Conservation (phyloP, 2,329 filamentous ascomycete genomes). For the Colletotrichum sidae region DNA sequence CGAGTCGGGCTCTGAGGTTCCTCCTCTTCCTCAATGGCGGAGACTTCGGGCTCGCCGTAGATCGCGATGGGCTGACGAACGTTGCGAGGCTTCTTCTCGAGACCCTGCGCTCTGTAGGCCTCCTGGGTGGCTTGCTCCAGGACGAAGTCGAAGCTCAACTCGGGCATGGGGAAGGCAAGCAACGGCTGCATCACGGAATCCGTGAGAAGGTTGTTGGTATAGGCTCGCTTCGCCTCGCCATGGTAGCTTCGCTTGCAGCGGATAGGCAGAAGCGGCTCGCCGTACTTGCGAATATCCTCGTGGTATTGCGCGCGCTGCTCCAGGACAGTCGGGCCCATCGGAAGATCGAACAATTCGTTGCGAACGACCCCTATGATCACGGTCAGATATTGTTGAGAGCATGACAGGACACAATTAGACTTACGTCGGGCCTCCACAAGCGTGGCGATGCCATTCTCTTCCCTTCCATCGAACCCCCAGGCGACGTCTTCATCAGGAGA, state of each 20-base stretch:
- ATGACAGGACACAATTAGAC: background rate
- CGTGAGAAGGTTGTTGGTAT: constrained; percentile 28
- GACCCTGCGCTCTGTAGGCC: constrained; percentile 20
- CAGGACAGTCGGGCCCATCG: constrained; percentile 14
- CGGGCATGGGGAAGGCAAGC: constrained; percentile 27
- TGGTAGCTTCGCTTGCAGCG: constrained; percentile 24
- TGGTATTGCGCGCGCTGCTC: constrained; percentile 22
- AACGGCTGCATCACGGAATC: constrained; percentile 26
- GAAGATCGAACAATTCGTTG: constrained; percentile 19
- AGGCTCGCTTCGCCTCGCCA: constrained; percentile 25
- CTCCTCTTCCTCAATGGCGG: constrained; percentile 31
- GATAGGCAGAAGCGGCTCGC: background rate
- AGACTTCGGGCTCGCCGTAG: constrained; percentile 29
- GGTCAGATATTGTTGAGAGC: background rate
- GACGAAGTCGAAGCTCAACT: constrained; percentile 32
- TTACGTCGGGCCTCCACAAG: constrained; percentile 31
- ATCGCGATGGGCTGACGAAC: constrained; percentile 28
- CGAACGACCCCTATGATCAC: constrained; percentile 16
- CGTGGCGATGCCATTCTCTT: constrained; percentile 15
- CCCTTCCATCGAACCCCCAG: constrained; percentile 13
- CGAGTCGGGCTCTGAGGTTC: constrained; percentile 31
- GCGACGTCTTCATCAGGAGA: constrained; percentile 1
- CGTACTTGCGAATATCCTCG: constrained; percentile 22
- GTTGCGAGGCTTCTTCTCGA: constrained; percentile 19
- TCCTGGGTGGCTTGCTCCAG: constrained; percentile 25